Percentiles rank a stretch among this genome's conserved stretches.
Evolutionary conservation across 176 grass and related monocot species (phyloP).

Genomic region (Lolium rigidum): DNA sequence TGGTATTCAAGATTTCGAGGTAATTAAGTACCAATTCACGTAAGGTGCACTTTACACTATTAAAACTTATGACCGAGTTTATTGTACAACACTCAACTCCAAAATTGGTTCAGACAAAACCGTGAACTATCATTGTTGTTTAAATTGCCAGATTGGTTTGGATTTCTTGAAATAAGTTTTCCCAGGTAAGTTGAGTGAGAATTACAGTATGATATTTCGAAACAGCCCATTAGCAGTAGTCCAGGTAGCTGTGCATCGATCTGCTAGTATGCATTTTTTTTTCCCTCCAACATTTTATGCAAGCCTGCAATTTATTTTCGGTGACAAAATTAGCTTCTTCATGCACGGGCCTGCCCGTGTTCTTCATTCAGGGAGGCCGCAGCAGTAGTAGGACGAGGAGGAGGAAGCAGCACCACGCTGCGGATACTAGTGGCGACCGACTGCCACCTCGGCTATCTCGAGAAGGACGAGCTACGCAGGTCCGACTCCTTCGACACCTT

Average conservation of each 20-base stretch:
- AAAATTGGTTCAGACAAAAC: too few species aligned
- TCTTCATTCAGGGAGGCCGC: neutral
- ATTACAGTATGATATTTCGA: neutral
- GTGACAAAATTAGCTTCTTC: neutral
- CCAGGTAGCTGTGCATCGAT: neutral
- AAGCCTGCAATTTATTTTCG: neutral
- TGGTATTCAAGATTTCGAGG: too few species aligned
- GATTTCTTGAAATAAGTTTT: neutral
- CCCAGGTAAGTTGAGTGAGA: neutral
- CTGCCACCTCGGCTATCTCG: constrained; percentile 87
- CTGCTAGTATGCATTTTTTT: neutral
- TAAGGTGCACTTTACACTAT: too few species aligned
- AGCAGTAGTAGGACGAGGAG: neutral
- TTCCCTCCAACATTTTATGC: neutral
- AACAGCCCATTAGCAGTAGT: neutral
- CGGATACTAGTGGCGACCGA: constrained; percentile 69
- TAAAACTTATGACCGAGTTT: too few species aligned
- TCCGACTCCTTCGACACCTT: constrained; percentile 81
- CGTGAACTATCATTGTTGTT: too few species aligned
- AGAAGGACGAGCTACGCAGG: constrained; percentile 82
- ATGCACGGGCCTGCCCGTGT: neutral
- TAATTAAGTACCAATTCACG: too few species aligned
- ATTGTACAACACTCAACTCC: too few species aligned
- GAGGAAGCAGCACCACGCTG: constrained; percentile 37
- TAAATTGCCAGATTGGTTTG: neutral